Evolutionary conservation across 2,329 filamentous ascomycete species (phyloP).

Genomic region (Fusarium domesticum): DNA sequence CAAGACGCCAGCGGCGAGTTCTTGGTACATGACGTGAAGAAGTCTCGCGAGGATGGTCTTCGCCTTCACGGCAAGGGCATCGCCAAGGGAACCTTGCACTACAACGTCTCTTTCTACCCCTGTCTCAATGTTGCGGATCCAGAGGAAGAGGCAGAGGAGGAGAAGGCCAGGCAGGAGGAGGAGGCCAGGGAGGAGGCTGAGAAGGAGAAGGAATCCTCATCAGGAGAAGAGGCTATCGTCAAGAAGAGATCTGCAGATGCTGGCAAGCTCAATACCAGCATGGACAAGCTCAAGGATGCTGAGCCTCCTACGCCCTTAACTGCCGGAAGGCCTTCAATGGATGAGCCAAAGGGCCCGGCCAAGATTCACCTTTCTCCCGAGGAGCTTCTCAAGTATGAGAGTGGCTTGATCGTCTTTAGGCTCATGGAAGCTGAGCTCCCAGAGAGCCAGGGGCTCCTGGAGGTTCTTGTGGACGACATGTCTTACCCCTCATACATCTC

Average conservation of each 20-base stretch:
- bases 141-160: conserved; percentile 71
- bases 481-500: conserved; percentile 86
- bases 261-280: conserved; percentile 43
- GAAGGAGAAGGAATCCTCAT: conserved; percentile 14
- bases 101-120: conserved; percentile 86
- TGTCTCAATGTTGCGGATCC: conserved; percentile 84
- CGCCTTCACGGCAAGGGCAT: conserved; percentile 69
- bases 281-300: conserved; percentile 30
- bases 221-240: conserved; percentile 15
- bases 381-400: conserved; percentile 82
- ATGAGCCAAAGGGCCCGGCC: conserved; percentile 57
- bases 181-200: conserved; percentile 8
- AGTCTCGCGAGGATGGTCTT: conserved; percentile 62
- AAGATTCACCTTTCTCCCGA: conserved; percentile 77
- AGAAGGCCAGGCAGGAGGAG: conserved; percentile 35
- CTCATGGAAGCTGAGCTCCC: conserved; percentile 86
- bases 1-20: conserved; percentile 81
- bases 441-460: conserved; percentile 71
- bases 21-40: conserved; percentile 72
- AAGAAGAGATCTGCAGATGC: conserved; percentile 31
- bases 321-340: conserved; percentile 45
- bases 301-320: conserved; percentile 36
- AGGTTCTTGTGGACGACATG: conserved; percentile 93
- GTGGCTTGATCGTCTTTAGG: conserved; percentile 90
- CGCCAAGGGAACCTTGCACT: conserved; percentile 76